Base-by-base conservation (phyloP, 495 filamentous ascomycete species). In the Xylaria flabelliformis region DNA sequence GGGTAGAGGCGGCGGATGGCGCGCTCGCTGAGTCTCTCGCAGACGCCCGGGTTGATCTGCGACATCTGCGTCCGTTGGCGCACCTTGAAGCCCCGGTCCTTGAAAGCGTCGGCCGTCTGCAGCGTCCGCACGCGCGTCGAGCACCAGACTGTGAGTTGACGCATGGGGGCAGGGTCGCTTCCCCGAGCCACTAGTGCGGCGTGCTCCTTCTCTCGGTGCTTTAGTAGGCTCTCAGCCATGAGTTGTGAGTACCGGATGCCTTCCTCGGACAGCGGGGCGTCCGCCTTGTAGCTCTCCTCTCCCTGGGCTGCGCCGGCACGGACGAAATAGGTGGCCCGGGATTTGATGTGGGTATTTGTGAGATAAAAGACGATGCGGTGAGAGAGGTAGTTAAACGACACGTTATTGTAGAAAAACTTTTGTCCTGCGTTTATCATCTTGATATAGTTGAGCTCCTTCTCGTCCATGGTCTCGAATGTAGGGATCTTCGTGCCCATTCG, bases 371-470 rank as follows among this genome's bases (percentile, higher is more conserved):
- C 95, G 69, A 99, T 98, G 53, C 96, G 88, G 78, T 98, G 93
- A 21, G 94, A 95, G 42, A 99, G 88, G 79, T 98, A 99, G 39
- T 94, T 94, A 80, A 98, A 98, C 76, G 90, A 92, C 77, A 94
- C 92, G 74, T 98, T 97, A 84, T 98, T 99, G 75, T 97, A 93
- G 69, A 93, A 90, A 69, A 98, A 88, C 59, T 91, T 85, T 80
- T 97, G 90, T n/a, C 97, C 97, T 9, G 97, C 97, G 77, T 99
- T 98, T 74, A 97, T 97, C 94, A 99, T 97, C 89, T 98, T 98
- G 85, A 98, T 94, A 78, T 94, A 99, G 77, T 98, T 97, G 69
- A 98, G 85, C 71, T 97, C 94, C 39, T 87, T 85, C 77, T 98
- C 96, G 74, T 95, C 88, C 94, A 99, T 98, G 0, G 94, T 97